Conservation (phyloP, 129 eudicot genomes). For the Logfia minima region DNA sequence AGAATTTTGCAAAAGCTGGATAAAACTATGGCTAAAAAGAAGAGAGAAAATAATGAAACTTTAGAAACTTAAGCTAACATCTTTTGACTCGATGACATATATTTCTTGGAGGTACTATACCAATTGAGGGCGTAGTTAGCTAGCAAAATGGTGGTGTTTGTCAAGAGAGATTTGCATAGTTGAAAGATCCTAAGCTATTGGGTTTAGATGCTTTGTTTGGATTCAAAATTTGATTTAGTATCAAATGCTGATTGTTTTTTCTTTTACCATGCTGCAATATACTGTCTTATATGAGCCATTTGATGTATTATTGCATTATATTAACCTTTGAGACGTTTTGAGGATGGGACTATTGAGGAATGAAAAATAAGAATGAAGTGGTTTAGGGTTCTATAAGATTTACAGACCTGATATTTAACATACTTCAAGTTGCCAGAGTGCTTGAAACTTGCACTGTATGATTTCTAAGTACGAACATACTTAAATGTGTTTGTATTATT, state of each 20-base stretch:
- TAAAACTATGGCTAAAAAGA: background rate
- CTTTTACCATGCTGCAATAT: background rate
- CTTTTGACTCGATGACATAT: background rate
- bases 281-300: background rate
- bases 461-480: background rate
- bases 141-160: background rate
- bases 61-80: background rate
- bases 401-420: background rate
- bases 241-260: too few relatives aligned
- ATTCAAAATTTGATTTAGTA: background rate
- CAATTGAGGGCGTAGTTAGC: background rate
- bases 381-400: background rate
- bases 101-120: background rate
- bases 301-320: background rate
- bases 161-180: conserved; percentile 4
- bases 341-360: background rate
- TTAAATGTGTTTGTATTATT: background rate
- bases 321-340: background rate
- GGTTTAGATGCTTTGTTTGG: background rate
- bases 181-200: background rate
- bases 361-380: background rate
- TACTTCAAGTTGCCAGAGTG: background rate
- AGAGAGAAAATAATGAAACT: background rate
- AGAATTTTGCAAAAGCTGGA: background rate
- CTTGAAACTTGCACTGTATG: background rate